phyloP scores from a whole-genome alignment of 495 filamentous ascomycete genomes.

The Penicillium pulvis region DNA sequence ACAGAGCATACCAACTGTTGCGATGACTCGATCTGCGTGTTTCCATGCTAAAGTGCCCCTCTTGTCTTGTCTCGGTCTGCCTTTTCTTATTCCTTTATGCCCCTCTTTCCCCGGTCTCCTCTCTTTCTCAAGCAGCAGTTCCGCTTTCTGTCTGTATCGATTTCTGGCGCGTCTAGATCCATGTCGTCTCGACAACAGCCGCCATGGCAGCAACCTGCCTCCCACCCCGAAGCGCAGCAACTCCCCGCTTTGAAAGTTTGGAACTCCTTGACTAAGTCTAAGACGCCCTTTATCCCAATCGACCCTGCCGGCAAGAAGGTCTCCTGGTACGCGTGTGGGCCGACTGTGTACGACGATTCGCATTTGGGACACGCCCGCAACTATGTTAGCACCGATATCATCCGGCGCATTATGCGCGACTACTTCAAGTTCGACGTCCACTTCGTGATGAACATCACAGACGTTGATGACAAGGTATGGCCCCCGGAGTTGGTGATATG shows the following conservation, averaged over 20 bases:
- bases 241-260: slow-evolving; percentile 54
- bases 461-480: slow-evolving; percentile 85
- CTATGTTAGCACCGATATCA: slow-evolving; percentile 93
- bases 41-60: slow-evolving; percentile 24
- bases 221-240: slow-evolving; percentile 27
- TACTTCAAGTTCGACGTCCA: slow-evolving; percentile 85
- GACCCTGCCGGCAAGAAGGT: slow-evolving; percentile 67
- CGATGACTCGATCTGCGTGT: slow-evolving; percentile 24
- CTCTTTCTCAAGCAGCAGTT: slow-evolving; percentile 24
- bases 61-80: slow-evolving; percentile 18
- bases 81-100: slow-evolving; percentile 30
- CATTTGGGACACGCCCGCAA: slow-evolving; percentile 92
- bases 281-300: slow-evolving; percentile 75
- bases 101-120: slow-evolving; percentile 24
- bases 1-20: slow-evolving; percentile 11
- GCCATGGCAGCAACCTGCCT: slow-evolving; percentile 48
- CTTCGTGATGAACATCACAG: slow-evolving; percentile 96
- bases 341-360: slow-evolving; percentile 89
- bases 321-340: slow-evolving; percentile 89
- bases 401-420: slow-evolving; percentile 80
- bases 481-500: background rate
- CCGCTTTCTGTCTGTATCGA: slow-evolving; percentile 5
- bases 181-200: slow-evolving; percentile 50
- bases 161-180: slow-evolving; percentile 14
- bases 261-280: slow-evolving; percentile 75